Conservation (phyloP, 2,329 filamentous ascomycete genomes). For the Byssoonygena ceratinophila region DNA sequence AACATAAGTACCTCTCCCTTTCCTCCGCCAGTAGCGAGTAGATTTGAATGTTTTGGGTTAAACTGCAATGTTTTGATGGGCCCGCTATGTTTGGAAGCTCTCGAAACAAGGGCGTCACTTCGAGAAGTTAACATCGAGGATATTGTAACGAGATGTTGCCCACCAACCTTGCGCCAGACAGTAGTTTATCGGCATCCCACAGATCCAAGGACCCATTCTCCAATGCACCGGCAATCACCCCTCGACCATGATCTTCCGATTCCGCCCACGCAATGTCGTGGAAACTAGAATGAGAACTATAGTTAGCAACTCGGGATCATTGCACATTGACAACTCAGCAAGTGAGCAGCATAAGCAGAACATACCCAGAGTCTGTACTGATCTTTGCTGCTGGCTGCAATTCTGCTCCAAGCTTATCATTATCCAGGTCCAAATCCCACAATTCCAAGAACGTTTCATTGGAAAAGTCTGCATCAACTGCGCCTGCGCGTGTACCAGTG, state of each 20-base stretch:
- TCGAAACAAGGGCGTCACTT: constrained; percentile 69
- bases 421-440: constrained; percentile 84
- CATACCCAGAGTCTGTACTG: constrained; percentile 77
- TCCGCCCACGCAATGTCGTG: constrained; percentile 94
- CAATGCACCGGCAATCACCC: constrained; percentile 87
- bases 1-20: constrained; percentile 60
- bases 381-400: constrained; percentile 76
- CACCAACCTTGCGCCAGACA: constrained; percentile 42
- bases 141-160: neutral
- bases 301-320: constrained; percentile 20
- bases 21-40: constrained; percentile 81
- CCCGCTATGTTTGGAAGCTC: constrained; percentile 80
- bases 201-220: constrained; percentile 90
- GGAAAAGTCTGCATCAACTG: constrained; percentile 93
- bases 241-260: constrained; percentile 64
- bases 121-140: constrained; percentile 3
- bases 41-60: constrained; percentile 83
- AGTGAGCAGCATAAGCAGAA: neutral
- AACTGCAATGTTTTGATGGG: constrained; percentile 93
- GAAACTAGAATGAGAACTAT: constrained; percentile 48
- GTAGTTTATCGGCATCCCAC: constrained; percentile 73
- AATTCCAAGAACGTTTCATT: constrained; percentile 93
- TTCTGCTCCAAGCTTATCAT: constrained; percentile 63
- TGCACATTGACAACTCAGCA: neutral
- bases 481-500: constrained; percentile 87